Evolutionary conservation across 441 rosid genomes (phyloP).

Genomic region (Euphorbia celastroides): DNA sequence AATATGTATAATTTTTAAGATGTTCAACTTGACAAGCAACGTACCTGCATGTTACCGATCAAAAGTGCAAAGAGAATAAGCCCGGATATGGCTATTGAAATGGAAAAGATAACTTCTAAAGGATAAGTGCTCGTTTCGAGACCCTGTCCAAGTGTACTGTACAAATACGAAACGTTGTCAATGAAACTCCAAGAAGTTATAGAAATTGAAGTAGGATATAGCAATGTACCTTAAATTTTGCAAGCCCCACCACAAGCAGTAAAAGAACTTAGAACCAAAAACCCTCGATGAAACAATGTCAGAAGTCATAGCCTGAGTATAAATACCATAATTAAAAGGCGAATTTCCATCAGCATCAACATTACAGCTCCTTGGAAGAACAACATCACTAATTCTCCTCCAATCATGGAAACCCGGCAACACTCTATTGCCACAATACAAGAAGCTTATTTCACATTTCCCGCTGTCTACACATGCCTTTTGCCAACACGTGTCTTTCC

Average conservation of each 20-base stretch:
- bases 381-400: slow-evolving; percentile 36
- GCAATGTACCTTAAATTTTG: slow-evolving; percentile 69
- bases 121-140: slow-evolving; percentile 72
- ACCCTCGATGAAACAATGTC: slow-evolving; percentile 46
- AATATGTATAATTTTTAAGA: neutral
- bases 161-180: slow-evolving; percentile 6
- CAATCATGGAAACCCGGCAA: slow-evolving; percentile 39
- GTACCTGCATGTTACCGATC: slow-evolving; percentile 89
- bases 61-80: slow-evolving; percentile 82
- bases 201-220: neutral
- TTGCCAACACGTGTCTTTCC: slow-evolving; percentile 71
- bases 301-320: slow-evolving; percentile 60
- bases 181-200: neutral
- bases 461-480: slow-evolving; percentile 40
- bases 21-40: neutral
- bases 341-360: slow-evolving; percentile 25
- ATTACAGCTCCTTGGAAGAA: slow-evolving; percentile 37
- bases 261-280: slow-evolving; percentile 61
- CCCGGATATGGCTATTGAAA: slow-evolving; percentile 67
- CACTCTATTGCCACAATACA: slow-evolving; percentile 65
- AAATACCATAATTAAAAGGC: slow-evolving; percentile 67
- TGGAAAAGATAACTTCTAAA: slow-evolving; percentile 77
- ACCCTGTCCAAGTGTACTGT: slow-evolving; percentile 86
- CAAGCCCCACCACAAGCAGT: slow-evolving; percentile 94
- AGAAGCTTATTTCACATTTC: slow-evolving; percentile 37